Base-by-base conservation (phyloP, 2,329 filamentous ascomycete genomes). In the Chrysosporium queenslandicum region DNA sequence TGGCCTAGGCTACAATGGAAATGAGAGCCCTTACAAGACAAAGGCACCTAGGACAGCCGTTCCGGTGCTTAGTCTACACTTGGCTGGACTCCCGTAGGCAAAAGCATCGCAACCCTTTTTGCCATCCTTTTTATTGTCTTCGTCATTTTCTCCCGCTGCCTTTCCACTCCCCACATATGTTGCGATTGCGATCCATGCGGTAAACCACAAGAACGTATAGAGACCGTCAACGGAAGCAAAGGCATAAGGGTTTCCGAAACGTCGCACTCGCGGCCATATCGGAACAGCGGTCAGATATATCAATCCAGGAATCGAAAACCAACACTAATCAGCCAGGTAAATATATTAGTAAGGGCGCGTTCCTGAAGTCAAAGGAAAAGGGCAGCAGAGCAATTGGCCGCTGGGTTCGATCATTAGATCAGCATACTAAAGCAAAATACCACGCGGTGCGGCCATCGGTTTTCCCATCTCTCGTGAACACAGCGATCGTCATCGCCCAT, bases 221-320 rank as follows among this genome's bases (percentile, higher is more conserved):
- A 81, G 59, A 12, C 71, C 64, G 59, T 83, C 80, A 53, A 82
- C 63, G 2, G 70, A 67, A 7, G 77, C 74, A 61, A 81, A 80
- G 49, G 77, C 79, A 60, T 81, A 81, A 34, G 77, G 75, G 59
- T 80, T 81, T 53, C 77, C 76, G 60, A 82, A 79, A 48, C 74
- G 72, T 58, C 72, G 71, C 23, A 78, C 75, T 56, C 79, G 76
- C 21, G 74, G 73, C 75, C 78, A 82, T 68, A 80, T 77, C 4
- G 80, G 79, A 3, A 80, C 76, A 63, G 78, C 78, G 42, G 75
- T 71, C 51, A 80, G 75, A 63, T 82, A 83, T 53, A 81, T 69
- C 32, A 82, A 67, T 25, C 75, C 76, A 11, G 79, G 79, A 39
- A 79, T 70, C 39, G 74, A 76, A 57, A 81, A 64, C 71, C 78